These are phyloP conservation scores for Pisolithus thermaeus DNA, from an alignment of 1,284 basidiomycete genomes.

Conservation along the genomic window DNA sequence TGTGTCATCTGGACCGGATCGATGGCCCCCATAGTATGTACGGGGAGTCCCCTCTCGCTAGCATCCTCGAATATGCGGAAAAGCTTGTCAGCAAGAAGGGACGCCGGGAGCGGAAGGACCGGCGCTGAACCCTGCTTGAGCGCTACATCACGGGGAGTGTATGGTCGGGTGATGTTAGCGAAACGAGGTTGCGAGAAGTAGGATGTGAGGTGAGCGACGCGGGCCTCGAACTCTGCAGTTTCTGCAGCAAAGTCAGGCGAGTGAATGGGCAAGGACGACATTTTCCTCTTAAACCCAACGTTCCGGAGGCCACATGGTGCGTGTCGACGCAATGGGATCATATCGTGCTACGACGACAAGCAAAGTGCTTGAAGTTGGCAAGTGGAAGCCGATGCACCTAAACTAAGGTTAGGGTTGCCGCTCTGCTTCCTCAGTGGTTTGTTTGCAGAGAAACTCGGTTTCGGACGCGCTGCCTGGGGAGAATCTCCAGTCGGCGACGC, in stretches of 20 bases:
- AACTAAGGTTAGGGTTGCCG: constrained; percentile 28
- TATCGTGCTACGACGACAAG: constrained; percentile 2
- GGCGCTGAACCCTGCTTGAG: constrained; percentile 88
- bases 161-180: constrained; percentile 68
- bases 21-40: constrained; percentile 86
- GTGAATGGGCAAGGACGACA: constrained; percentile 48
- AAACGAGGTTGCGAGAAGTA: constrained; percentile 81
- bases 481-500: too few species aligned
- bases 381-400: constrained; percentile 17
- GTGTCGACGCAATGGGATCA: constrained; percentile 15
- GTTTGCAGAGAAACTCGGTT: not conserved
- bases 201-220: constrained; percentile 56
- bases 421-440: not conserved
- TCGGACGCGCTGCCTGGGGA: not conserved
- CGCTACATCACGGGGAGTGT: constrained; percentile 72
- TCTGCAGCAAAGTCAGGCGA: constrained; percentile 65
- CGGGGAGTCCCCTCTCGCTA: constrained; percentile 58
- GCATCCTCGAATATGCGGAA: constrained; percentile 62
- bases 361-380: not conserved
- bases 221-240: constrained; percentile 55
- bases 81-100: constrained; percentile 80
- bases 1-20: constrained; percentile 95
- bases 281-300: not conserved
- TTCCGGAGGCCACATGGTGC: constrained; percentile 21
- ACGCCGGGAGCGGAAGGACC: constrained; percentile 70